Evolutionary conservation across 2,329 filamentous ascomycete species (phyloP), one percentile per base, ranked within the genome.

Genomic region (Ophiosphaerella korrae): DNA sequence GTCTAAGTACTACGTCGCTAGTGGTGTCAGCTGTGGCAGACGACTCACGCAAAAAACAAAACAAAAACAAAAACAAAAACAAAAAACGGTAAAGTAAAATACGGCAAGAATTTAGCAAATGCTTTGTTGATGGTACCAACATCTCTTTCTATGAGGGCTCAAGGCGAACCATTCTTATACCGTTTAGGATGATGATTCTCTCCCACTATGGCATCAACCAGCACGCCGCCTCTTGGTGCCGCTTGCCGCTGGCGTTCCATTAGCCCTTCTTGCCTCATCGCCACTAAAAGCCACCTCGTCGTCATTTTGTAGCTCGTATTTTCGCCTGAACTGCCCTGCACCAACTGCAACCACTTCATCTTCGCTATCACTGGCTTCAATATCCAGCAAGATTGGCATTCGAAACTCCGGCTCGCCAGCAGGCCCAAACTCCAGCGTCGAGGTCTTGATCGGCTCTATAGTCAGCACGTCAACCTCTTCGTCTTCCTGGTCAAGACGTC

Each of bases 321-420:
- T 70, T 92, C 92, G 84, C 59, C 93, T 83, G 82, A 96, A 93
- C 40, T 94, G 96, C 9, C 93, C 93, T 1, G 84, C 82, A 0
- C 85, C 85, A 45, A 87, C 79, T 32, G 83, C 81, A 32, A 88
- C 77, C 42, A 87, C 82, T 68, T 99, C 95, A 64, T 99, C 94
- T 68, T 97, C 94, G 68, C 90, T 96, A 68, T 97, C 94, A 63
- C 90, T 96, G 65, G 96, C 92, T 41, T 92, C 91, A 39, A 97
- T 84, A 68, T 96, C 90, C 57, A 96, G 84, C n/a, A 97, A 76
- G 3, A 99, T 90, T 0, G 94, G 95, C 88, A 99, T 95, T 50
- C 85, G 83, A 71, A 97, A 97, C n/a, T 81, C 79, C 6, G 80
- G 76, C 39, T 81, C 62, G 24, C 61, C 62, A 75, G 49, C 33